These are phyloP conservation scores for Rhizopus sp. DNA, from an alignment of 371 early-diverging fungal genomes.

Conservation along the genomic window DNA sequence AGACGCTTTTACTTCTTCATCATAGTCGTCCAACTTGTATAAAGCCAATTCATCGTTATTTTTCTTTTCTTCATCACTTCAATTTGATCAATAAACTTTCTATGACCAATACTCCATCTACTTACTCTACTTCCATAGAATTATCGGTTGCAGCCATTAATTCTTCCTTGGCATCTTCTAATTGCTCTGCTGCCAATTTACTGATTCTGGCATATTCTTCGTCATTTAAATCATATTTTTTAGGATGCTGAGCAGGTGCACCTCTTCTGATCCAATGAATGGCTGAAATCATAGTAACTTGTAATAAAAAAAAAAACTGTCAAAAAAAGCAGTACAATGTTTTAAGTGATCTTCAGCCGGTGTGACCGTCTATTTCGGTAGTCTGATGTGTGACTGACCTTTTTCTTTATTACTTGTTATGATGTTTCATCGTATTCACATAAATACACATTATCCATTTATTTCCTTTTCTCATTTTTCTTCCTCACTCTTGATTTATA, in stretches of 20 bases:
- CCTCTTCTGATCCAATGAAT: slow-evolving; percentile 90
- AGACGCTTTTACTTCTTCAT: slow-evolving; percentile 52
- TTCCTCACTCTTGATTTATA: too few species aligned
- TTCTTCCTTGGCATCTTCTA: slow-evolving; percentile 74
- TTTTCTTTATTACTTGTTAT: too few species aligned
- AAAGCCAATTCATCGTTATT: slow-evolving; percentile 67
- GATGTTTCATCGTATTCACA: too few species aligned
- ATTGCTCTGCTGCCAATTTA: slow-evolving; percentile 66
- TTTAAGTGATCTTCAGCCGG: too few species aligned
- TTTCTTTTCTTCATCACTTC: slow-evolving; percentile 11
- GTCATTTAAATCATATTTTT: slow-evolving; percentile 79
- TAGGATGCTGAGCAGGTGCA: slow-evolving; percentile 77
- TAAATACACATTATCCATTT: too few species aligned
- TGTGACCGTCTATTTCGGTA: background rate
- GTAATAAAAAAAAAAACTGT: slow-evolving; percentile 6
- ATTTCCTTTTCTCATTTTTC: too few species aligned
- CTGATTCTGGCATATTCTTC: slow-evolving; percentile 84
- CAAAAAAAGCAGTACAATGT: slow-evolving; percentile 8
- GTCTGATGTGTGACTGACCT: too few species aligned
- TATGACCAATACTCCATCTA: background rate
- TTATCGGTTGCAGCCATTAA: slow-evolving; percentile 42
- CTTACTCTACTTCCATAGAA: slow-evolving; percentile 39
- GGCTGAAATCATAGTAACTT: slow-evolving; percentile 69
- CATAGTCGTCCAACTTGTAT: slow-evolving; percentile 80
- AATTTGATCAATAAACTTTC: background rate